phyloP scores from a whole-genome alignment of 2,329 filamentous ascomycete species.

The Penicillium sp. region DNA sequence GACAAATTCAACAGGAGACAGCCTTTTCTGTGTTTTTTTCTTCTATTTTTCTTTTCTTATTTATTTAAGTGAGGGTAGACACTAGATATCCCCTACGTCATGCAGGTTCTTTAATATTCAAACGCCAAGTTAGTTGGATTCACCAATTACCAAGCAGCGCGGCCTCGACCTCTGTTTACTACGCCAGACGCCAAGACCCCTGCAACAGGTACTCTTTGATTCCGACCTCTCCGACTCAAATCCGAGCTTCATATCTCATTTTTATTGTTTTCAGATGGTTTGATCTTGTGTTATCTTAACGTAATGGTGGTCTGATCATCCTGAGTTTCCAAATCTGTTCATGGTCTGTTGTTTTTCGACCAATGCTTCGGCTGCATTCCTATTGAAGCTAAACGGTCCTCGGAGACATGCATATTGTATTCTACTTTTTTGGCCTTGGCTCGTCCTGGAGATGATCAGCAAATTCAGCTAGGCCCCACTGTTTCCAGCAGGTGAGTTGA shows the following conservation, averaged over 20 bases:
- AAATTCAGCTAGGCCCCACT: neutral
- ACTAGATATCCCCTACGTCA: neutral
- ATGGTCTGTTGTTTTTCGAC: neutral
- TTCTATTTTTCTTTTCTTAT: neutral
- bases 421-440: neutral
- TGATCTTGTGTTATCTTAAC: neutral
- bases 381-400: neutral
- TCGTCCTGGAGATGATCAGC: neutral
- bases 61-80: neutral
- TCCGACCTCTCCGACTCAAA: too few relatives aligned
- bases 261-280: neutral
- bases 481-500: neutral
- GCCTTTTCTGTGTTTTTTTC: too few relatives aligned
- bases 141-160: conserved; percentile 16
- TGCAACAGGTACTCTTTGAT: too few relatives aligned
- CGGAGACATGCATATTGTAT: neutral
- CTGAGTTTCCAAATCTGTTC: neutral
- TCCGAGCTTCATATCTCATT: too few relatives aligned
- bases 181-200: too few relatives aligned
- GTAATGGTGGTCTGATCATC: neutral
- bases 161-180: conserved; percentile 11
- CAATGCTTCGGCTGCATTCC: neutral
- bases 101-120: neutral
- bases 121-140: neutral
- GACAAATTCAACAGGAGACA: neutral